These are phyloP conservation scores for Amauroascus verrucosus DNA, from an alignment of 2,329 filamentous ascomycete genomes.

Conservation along the genomic window DNA sequence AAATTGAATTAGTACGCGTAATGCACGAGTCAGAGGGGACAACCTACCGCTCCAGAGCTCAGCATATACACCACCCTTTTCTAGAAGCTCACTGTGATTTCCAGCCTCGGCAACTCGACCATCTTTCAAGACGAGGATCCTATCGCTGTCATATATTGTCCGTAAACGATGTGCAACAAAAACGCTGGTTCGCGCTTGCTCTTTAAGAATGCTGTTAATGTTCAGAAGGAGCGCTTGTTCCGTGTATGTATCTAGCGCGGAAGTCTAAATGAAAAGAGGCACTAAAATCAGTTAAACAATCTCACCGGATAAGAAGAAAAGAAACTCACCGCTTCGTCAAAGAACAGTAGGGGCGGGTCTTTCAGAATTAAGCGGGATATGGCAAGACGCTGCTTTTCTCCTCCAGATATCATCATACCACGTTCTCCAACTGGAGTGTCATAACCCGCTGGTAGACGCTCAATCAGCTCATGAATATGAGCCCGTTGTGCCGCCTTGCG, in stretches of 20 bases:
- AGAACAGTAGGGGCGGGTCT: slow-evolving; percentile 82
- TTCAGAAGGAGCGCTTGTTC: slow-evolving; percentile 83
- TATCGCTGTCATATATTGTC: slow-evolving; percentile 86
- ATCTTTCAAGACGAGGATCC: slow-evolving; percentile 81
- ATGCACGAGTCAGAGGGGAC: background rate
- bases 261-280: slow-evolving; percentile 46
- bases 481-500: slow-evolving; percentile 69
- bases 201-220: slow-evolving; percentile 83
- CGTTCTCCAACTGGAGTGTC: slow-evolving; percentile 84
- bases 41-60: slow-evolving; percentile 79
- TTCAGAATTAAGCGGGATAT: slow-evolving; percentile 76
- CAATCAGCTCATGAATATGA: slow-evolving; percentile 72
- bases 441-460: slow-evolving; percentile 76
- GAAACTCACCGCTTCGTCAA: slow-evolving; percentile 66
- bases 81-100: slow-evolving; percentile 74
- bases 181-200: slow-evolving; percentile 81
- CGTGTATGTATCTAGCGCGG: slow-evolving; percentile 83
- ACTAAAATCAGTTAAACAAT: background rate
- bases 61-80: slow-evolving; percentile 68
- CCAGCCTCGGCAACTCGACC: slow-evolving; percentile 81
- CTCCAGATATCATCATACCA: slow-evolving; percentile 92
- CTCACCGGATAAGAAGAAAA: background rate
- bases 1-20: background rate
- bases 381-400: slow-evolving; percentile 85
- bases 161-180: slow-evolving; percentile 88